phyloP scores from a whole-genome alignment of 371 early-diverging fungal genomes.

The Mucor lusitanicus region DNA sequence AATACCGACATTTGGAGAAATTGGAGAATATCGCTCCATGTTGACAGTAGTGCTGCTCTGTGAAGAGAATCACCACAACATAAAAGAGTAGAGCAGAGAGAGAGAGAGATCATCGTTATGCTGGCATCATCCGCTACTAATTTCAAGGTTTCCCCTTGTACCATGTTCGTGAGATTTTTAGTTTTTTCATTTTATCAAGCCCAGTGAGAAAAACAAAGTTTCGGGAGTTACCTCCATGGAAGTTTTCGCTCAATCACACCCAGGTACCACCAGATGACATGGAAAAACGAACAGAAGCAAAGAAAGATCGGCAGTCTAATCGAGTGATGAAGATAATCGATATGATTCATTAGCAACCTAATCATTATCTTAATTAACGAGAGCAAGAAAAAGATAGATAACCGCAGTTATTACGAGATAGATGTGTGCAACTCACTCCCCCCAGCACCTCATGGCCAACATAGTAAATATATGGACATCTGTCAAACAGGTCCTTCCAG shows the following conservation, averaged over 20 bases:
- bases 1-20: not conserved
- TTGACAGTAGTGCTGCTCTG: too few relatives aligned
- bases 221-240: not conserved
- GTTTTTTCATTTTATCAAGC: not conserved
- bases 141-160: not conserved
- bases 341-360: not conserved
- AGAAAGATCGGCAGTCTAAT: not conserved
- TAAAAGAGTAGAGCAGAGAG: too few relatives aligned
- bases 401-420: not conserved
- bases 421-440: not conserved
- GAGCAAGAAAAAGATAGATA: not conserved
- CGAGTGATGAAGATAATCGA: too few relatives aligned
- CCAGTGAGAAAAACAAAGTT: not conserved
- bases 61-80: too few relatives aligned
- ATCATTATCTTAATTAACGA: not conserved
- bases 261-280: not conserved
- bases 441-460: not conserved
- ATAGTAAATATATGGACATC: not conserved
- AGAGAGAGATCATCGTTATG: too few relatives aligned
- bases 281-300: not conserved
- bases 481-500: slow-evolving; percentile 27
- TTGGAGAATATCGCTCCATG: not conserved
- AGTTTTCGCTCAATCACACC: not conserved
- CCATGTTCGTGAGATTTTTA: slow-evolving; percentile 1
- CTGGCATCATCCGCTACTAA: not conserved